These are phyloP conservation scores for Leccinum pellstonianum DNA, from an alignment of 768 basidiomycete species.

Conservation along the genomic window DNA sequence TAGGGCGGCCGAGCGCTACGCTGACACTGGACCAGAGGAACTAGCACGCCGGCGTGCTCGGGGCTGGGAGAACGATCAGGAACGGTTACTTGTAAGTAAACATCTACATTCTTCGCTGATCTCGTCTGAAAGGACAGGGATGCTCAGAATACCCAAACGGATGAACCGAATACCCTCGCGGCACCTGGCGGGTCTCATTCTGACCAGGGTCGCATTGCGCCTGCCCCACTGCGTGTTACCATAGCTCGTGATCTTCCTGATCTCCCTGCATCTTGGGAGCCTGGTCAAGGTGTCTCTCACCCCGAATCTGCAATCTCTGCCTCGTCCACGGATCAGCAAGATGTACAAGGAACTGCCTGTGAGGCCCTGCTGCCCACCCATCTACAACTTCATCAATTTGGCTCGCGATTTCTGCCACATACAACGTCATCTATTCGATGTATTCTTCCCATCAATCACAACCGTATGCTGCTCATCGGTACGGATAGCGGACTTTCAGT, in stretches of 20 bases:
- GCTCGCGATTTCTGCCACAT: conserved; percentile 84
- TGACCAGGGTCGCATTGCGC: conserved; percentile 13
- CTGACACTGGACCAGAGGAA: conserved; percentile 61
- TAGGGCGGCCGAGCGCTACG: conserved; percentile 84
- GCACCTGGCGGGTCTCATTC: conserved; percentile 7
- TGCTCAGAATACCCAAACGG: conserved; percentile 18
- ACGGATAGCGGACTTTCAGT: conserved; percentile 80
- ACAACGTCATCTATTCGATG: conserved; percentile 72
- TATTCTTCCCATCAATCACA: conserved; percentile 65
- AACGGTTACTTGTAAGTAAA: conserved; percentile 16
- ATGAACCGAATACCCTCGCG: conserved; percentile 2
- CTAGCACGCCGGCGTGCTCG: conserved; percentile 53
- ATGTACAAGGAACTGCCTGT: conserved; percentile 40
- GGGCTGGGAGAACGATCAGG: conserved; percentile 64
- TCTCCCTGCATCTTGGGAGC: conserved; percentile 15
- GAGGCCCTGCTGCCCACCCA: conserved; percentile 61
- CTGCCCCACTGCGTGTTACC: conserved; percentile 41
- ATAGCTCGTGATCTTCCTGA: conserved; percentile 39
- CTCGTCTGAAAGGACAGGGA: conserved; percentile 5
- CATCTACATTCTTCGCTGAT: neutral
- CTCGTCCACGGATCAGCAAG: conserved; percentile 33
- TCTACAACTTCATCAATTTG: conserved; percentile 72
- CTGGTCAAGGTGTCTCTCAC: conserved; percentile 1
- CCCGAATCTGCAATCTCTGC: conserved; percentile 13
- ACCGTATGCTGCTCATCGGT: conserved; percentile 71